Evolutionary conservation across 352 stramenopile species (phyloP), one percentile per base, ranked within the genome.

Genomic region (Blastocystis sp.): DNA sequence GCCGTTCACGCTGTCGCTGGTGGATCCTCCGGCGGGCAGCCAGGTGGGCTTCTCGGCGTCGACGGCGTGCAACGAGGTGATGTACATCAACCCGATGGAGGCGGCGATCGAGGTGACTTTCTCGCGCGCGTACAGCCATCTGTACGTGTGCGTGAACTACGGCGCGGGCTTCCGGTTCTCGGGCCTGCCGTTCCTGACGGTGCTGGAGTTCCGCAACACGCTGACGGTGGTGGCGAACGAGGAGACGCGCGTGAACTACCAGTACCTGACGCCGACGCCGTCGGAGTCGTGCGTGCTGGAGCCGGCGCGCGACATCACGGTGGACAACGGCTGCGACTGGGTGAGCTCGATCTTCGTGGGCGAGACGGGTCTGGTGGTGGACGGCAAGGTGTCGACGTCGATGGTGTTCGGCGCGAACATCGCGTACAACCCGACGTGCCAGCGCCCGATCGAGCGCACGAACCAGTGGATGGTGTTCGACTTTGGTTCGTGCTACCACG

Each of bases 401-500:
- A 38, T 84, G 45, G 74, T 84, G 52, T 84, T 84, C 38, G 74
- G 74, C 42, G 74, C 52, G 17, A 84, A 84, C 54, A 84, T 84
- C 60, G 52, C 34, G 19, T 7, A 68, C 24, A 84, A 84, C 60
- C 74, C 74, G 38, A 42, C 45, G 54, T 84, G 74, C 17, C 34
- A 84, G 21, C 74, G 74, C 48, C 74, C 74, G 21, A 84, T 84
- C 66, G 74, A 84, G 40, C 21, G 54, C 17, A 84, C 52, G 54
- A 84, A 84, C 42, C 74, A 84, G 74, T 84, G 74, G 74, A 84
- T 84, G 34, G 74, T 84, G 74, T 84, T 84, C 57, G 74, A 84
- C 74, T 84, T 84, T n/a, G 74, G 74, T 24, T 42, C 21, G 1
- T 84, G 74, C 61, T 84, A 57, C 74, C 74, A 84, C 24, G 74